phyloP scores from a whole-genome alignment of 2,329 filamentous ascomycete species.

The Aspergillus aculeatus region DNA sequence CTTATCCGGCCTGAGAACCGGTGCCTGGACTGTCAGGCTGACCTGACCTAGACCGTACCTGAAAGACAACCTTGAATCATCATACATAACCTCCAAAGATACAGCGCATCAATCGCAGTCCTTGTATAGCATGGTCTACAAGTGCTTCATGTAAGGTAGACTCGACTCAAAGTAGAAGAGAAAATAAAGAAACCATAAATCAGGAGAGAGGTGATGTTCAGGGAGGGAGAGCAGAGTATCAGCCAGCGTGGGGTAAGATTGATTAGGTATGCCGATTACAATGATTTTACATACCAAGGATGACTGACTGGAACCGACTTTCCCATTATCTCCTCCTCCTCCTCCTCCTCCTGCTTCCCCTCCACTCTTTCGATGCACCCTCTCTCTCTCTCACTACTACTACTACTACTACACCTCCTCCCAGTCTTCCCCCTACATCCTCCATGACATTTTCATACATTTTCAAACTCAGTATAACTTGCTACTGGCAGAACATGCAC shows the following conservation, averaged over 20 bases:
- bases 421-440: background rate
- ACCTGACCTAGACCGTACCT: background rate
- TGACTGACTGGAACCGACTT: background rate
- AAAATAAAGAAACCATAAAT: too few species aligned
- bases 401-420: background rate
- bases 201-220: background rate
- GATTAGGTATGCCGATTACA: background rate
- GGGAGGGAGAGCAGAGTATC: background rate
- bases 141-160: too few species aligned
- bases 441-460: background rate
- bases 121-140: too few species aligned
- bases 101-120: too few species aligned
- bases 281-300: background rate
- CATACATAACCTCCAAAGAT: too few species aligned
- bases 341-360: conserved; percentile 1
- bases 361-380: background rate
- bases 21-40: background rate
- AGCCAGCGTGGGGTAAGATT: background rate
- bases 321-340: background rate
- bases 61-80: too few species aligned
- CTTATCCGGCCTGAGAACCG: background rate
- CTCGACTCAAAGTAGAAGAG: too few species aligned
- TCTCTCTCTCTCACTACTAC: too few species aligned
- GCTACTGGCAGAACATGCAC: conserved; percentile 6
- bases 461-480: background rate